Base-by-base conservation (phyloP, 805 yeast genomes). In the Yamadazyma nakazawae region DNA sequence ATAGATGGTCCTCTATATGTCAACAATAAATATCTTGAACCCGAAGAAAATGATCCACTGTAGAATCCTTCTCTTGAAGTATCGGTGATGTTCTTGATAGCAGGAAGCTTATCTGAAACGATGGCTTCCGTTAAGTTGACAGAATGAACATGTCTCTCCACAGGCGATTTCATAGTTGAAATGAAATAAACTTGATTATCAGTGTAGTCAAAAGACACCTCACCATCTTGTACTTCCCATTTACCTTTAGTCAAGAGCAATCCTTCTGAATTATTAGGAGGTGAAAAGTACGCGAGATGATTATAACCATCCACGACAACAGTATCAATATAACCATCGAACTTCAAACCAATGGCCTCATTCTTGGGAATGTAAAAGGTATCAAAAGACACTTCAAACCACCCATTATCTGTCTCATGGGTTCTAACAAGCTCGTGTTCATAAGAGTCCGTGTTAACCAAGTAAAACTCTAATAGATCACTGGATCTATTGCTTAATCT, bases 181-280 rank as follows among this genome's bases (percentile, higher is more conserved):
- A 82, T 59, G 61, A 82, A 94, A 56, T 76, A 84, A 2, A 86
- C 63, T 5, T 64, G 60, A 45, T 78, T 70, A 2, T 63, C 64
- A n/a, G 64, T 72, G 34, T 62, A 56, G 48, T 82, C 81, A 56
- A 70, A 82, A 2, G 84, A 69, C 2, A 85, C 81, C 1, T 88
- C 91, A 7, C 76, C 67, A 38, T 54, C 77, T 24, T 79, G 85
- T n/a, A 94, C 96, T 63, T 94, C 99, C 96, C 96, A 94, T 0
- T 76, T 66, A 6, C 99, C 99, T 1, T 55, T 48, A 6, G 96
- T 74, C 18, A 85, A 61, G 5, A 84, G 62, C 21, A 75, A 71
- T 1, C 81, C 81, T 3, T 62, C 57, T 0, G 66, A 55, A 30
- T 75, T 59, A 5, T 64, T 58, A 2, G 89, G 80, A 5, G 96